Evolutionary conservation across 805 yeast genomes (phyloP).

Genomic region (Starmera amethionina): DNA sequence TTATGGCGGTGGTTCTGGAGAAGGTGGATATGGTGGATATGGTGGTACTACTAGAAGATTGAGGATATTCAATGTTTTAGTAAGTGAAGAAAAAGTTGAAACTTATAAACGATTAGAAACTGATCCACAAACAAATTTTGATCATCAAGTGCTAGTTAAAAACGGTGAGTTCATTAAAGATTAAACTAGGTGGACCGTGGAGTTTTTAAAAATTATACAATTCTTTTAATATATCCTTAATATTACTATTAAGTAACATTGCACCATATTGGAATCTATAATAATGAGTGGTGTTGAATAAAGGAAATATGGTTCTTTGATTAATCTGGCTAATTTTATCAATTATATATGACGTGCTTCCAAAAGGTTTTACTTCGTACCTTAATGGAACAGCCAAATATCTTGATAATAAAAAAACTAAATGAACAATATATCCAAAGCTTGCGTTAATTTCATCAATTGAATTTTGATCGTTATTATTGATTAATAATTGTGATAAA

Average conservation of each 20-base stretch:
- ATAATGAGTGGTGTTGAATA: slow-evolving; percentile 28
- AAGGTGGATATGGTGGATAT: slow-evolving; percentile 94
- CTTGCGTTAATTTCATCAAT: slow-evolving; percentile 21
- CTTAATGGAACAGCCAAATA: slow-evolving; percentile 26
- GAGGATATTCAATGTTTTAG: slow-evolving; percentile 61
- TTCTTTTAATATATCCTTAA: slow-evolving; percentile 23
- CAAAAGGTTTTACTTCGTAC: slow-evolving; percentile 29
- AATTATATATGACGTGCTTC: slow-evolving; percentile 28
- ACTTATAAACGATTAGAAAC: slow-evolving; percentile 72
- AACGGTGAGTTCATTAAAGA: slow-evolving; percentile 6
- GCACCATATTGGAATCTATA: slow-evolving; percentile 31
- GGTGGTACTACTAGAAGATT: slow-evolving; percentile 79
- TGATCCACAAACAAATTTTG: slow-evolving; percentile 34
- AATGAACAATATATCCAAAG: slow-evolving; percentile 25
- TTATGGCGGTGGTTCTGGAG: slow-evolving; percentile 90
- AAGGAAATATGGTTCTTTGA: slow-evolving; percentile 25
- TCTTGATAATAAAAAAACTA: slow-evolving; percentile 21
- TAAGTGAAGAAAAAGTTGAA: slow-evolving; percentile 27
- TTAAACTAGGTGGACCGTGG: too few species aligned
- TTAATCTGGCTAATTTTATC: slow-evolving; percentile 26
- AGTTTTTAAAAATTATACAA: slow-evolving; percentile 5
- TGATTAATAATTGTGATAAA: slow-evolving; percentile 7
- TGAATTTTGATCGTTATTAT: slow-evolving; percentile 4
- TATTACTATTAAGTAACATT: slow-evolving; percentile 24
- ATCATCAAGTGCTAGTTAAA: slow-evolving; percentile 28